phyloP scores from a whole-genome alignment of 257 asterid species.

The Vinca minor region DNA sequence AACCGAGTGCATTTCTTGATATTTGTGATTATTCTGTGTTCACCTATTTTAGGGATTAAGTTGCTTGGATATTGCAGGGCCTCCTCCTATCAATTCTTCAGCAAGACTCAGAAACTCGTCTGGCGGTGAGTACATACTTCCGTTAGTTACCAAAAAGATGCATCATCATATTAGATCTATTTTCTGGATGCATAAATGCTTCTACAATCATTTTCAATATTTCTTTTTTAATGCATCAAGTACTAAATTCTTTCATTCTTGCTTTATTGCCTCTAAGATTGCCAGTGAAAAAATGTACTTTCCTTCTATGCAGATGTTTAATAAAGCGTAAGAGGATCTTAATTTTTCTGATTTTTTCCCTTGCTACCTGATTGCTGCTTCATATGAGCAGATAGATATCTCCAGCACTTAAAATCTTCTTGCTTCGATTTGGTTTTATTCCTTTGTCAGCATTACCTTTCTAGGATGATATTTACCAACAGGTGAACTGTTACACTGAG shows the following conservation, averaged over 20 bases:
- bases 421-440: not conserved
- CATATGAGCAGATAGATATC: not conserved
- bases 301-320: not conserved
- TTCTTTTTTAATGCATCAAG: constrained; percentile 1
- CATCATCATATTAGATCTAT: constrained; percentile 2
- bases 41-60: not conserved
- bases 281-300: not conserved
- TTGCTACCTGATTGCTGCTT: not conserved
- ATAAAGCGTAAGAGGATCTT: not conserved
- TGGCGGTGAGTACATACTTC: constrained; percentile 61
- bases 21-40: too few relatives aligned
- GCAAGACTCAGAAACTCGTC: constrained; percentile 78
- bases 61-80: constrained; percentile 50
- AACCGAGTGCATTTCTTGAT: not conserved
- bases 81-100: constrained; percentile 77
- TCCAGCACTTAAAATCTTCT: not conserved
- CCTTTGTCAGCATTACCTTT: not conserved
- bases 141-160: constrained; percentile 3
- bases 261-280: not conserved
- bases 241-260: constrained; percentile 1
- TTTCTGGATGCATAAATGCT: not conserved
- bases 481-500: not conserved
- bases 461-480: not conserved
- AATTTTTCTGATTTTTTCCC: not conserved
- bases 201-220: not conserved